These are phyloP conservation scores for Artemisia princeps DNA, from an alignment of 140 eudicot genomes.

Conservation along the genomic window DNA sequence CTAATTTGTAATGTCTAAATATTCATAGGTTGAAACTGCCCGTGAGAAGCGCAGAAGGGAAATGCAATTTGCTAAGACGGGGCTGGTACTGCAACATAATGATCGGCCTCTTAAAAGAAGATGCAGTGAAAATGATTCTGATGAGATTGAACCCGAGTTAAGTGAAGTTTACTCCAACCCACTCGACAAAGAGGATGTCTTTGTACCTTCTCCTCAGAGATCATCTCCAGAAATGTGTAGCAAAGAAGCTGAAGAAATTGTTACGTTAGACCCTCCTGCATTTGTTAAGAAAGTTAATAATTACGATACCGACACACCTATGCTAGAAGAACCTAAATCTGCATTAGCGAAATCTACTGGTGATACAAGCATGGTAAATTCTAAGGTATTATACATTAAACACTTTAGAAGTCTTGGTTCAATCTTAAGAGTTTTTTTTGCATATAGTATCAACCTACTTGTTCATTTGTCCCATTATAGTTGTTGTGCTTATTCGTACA, in stretches of 20 bases:
- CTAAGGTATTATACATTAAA: slow-evolving; percentile 32
- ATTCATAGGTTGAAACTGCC: slow-evolving; percentile 60
- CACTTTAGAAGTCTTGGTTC: neutral
- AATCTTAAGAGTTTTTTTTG: neutral
- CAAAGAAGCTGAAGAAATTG: slow-evolving; percentile 19
- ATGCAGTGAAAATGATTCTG: slow-evolving; percentile 13
- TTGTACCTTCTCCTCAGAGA: slow-evolving; percentile 10
- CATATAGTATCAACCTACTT: too few species aligned
- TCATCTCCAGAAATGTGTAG: slow-evolving; percentile 24
- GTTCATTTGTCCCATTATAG: too few species aligned
- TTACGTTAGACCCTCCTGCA: slow-evolving; percentile 13
- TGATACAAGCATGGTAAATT: slow-evolving; percentile 15
- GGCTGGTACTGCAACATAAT: slow-evolving; percentile 44
- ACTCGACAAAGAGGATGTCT: slow-evolving; percentile 6
- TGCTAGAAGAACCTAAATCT: slow-evolving; percentile 25
- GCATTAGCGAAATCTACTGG: slow-evolving; percentile 18
- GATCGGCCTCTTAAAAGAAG: slow-evolving; percentile 48
- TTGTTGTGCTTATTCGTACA: too few species aligned
- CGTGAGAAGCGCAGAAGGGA: slow-evolving; percentile 79
- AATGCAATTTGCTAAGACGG: slow-evolving; percentile 74
- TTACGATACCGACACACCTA: slow-evolving; percentile 24
- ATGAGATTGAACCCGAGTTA: slow-evolving; percentile 22
- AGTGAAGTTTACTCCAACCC: slow-evolving; percentile 4
- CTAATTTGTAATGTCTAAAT: neutral
- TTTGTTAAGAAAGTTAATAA: slow-evolving; percentile 21